A percentile compares a stretch with the other conserved stretches of the same genome.
Evolutionary conservation across 2,329 filamentous ascomycete genomes (phyloP).

Genomic region (Pyricularia grisea): DNA sequence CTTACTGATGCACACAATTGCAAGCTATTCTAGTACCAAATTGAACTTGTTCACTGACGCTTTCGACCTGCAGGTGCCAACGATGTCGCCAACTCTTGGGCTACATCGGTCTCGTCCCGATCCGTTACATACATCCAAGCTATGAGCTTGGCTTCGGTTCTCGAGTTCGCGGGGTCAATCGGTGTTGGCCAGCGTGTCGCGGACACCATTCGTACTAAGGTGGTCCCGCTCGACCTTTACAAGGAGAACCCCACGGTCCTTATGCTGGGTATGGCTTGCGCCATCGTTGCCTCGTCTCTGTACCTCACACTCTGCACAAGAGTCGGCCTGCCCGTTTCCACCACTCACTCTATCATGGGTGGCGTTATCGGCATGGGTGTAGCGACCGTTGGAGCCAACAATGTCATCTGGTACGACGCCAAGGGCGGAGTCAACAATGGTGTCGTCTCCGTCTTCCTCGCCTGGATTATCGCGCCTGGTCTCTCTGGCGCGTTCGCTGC

Average conservation of each 20-base stretch:
- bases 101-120: constrained; percentile 62
- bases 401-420: constrained; percentile 44
- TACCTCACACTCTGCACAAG: constrained; percentile 49
- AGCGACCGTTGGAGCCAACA: constrained; percentile 38
- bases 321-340: constrained; percentile 48
- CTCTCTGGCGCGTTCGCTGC: constrained; percentile 43
- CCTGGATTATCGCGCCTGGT: constrained; percentile 50
- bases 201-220: constrained; percentile 51
- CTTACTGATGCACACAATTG: neutral
- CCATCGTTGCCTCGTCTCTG: constrained; percentile 39
- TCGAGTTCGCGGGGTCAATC: constrained; percentile 54
- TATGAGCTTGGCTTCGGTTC: constrained; percentile 46
- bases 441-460: constrained; percentile 51
- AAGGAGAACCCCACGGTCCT: constrained; percentile 36
- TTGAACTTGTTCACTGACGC: no score
- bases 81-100: constrained; percentile 71
- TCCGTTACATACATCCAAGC: constrained; percentile 54
- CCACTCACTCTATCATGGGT: constrained; percentile 51
- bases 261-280: constrained; percentile 51
- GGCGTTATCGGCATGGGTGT: constrained; percentile 51
- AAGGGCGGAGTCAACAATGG: constrained; percentile 30
- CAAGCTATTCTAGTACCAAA: no score
- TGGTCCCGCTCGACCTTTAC: constrained; percentile 41
- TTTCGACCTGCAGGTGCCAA: constrained; percentile 36
- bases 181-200: constrained; percentile 52